A percentile compares a stretch with the other conserved stretches of the same genome.
Evolutionary conservation across 192 early-diverging fungal species (phyloP).

Genomic region (Mortierella alpina): DNA sequence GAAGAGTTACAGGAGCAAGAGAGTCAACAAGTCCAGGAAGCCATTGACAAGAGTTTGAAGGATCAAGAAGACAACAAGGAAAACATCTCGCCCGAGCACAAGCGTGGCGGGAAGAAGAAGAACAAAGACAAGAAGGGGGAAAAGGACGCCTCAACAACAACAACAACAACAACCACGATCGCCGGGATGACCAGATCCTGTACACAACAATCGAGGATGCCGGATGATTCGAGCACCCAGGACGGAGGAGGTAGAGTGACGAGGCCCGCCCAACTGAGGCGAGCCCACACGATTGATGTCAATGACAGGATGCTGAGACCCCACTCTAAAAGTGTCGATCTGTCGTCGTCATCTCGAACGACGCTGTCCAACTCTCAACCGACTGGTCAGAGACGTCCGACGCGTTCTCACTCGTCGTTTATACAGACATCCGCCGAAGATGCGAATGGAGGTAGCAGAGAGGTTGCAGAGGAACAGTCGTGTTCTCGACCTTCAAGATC

Average conservation of each 20-base stretch:
- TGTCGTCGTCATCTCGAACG: not conserved
- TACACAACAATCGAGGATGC: conserved; percentile 2
- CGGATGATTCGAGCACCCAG: not conserved
- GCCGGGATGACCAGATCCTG: conserved; percentile 7
- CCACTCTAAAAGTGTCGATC: not conserved
- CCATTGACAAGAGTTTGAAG: conserved; percentile 25
- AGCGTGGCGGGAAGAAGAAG: not conserved
- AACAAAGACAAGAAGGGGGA: conserved; percentile 1
- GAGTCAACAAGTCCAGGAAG: conserved; percentile 17
- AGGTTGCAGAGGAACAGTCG: too few species aligned
- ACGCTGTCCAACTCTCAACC: too few species aligned
- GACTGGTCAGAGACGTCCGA: too few species aligned
- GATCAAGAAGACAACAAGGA: conserved; percentile 41
- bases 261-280: not conserved
- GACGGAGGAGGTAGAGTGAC: too few species aligned
- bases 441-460: too few species aligned
- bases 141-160: not conserved
- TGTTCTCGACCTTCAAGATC: too few species aligned
- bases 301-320: not conserved
- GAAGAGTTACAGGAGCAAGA: conserved; percentile 23
- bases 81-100: conserved; percentile 28
- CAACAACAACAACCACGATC: not conserved
- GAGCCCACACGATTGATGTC: conserved; percentile 14
- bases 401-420: too few species aligned
- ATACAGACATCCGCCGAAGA: too few species aligned